Evolutionary conservation across 2,329 filamentous ascomycete species (phyloP), one percentile per base, ranked within the genome.

Genomic region (Diaporthe ilicicola): DNA sequence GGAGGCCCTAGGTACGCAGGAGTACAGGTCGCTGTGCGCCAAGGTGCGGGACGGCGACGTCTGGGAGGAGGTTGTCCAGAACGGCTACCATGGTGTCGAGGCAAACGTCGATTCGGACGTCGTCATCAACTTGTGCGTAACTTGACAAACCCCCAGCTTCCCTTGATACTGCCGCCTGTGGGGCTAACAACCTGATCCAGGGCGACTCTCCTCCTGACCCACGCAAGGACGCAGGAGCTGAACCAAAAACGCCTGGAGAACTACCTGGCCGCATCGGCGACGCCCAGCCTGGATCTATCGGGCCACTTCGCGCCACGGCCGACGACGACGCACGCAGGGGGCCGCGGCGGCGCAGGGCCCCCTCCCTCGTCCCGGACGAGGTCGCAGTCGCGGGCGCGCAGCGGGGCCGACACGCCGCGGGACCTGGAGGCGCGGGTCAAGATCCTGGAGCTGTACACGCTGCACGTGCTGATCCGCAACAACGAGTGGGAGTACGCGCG

Each of bases 401-500:
- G 88, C 72, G 94, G 93, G 71, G 91, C 94, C 50, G 91, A 94
- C 78, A 97, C 94, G 0, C 94, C 94, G 0, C 90, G 93, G 73
- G 94, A 97, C 78, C 88, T 97, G 44, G 92, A 93, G 75, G 91
- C 94, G 5, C 89, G 94, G 55, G 91, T 98, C 74, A 97, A 97
- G 83, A 93, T 99, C 51, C 89, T 99, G 64, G 96, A 99, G 82
- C 87, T 99, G 10, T 99, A 98, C 81, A 97, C 94, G 1, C 87
- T 99, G 5, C 96, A 99, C 78, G 94, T 98, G 9, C 89, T 99
- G n/a, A 91, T 95, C 6, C 89, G 94, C 67, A 98, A 98, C 76
- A 91, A 94, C 69, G 94, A 98, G 82, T 99, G 96, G 96, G 94
- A 97, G 71, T 98, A 98, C 77, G 94, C 96, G 4, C 89, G 90